Evolutionary conservation across 352 stramenopile genomes (phyloP), one percentile per base, ranked within the genome.

Genomic region (Elongisporangium undulatum): DNA sequence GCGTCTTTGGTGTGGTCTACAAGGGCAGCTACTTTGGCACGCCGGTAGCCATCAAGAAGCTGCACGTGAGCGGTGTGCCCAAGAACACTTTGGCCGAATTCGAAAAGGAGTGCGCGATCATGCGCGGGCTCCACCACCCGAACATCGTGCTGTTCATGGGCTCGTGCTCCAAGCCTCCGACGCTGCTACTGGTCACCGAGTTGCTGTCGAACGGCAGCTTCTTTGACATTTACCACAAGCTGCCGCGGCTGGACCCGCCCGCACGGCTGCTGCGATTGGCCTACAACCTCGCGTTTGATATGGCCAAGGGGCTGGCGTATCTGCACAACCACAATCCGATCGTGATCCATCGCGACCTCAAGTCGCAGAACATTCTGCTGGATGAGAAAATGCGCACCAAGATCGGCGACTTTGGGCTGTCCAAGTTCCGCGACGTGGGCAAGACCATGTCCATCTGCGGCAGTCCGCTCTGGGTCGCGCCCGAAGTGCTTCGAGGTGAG

Each of bases 71-170:
- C 51, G 73, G 74, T 6, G 84, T 92, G 51, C 80, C 82, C 3
- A 93, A 92, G 64, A 93, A 92, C 64, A 93, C 84, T 4, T 68
- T 93, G 45, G 50, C 74, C 22, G 85, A 93, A 59, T 95, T 92
- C 23, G 80, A 95, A 50, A 92, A 95, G 49, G 82, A 92, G 56
- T 92, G 82, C 62, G 85, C 49, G 19, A 93, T 95, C 68, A 93
- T 93, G 84, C 91, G 88, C 50, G 80, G 84, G 2, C 88, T 99
- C 57, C 75, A 97, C 58, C 96, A 99, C 75, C 96, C 97, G 8
- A 99, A 99, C 72, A 98, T 99, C 57, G 97, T 98, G 60, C 76
- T 99, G 12, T 99, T 98, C 67, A 98, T 99, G 89, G 95, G 95
- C 26, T 98, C 95, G 19, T 99, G 94, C 78, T 90, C 97, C n/a